Evolutionary conservation across 257 asterid species (phyloP).

Genomic region (Verbena officinalis): DNA sequence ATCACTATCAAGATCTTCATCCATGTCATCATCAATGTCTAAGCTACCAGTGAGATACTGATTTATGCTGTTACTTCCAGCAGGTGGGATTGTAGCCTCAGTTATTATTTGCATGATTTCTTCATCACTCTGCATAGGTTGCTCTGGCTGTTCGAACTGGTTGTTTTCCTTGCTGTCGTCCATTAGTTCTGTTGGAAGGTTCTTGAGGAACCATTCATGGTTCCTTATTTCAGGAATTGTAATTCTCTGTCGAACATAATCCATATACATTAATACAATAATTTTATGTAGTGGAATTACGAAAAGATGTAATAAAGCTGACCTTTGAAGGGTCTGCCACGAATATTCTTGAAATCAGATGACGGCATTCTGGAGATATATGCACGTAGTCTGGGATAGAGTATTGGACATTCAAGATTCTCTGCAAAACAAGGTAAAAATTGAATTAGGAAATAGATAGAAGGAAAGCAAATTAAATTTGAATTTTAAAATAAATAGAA

Average conservation of each 20-base stretch:
- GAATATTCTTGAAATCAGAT: slow-evolving; percentile 85
- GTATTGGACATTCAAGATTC: slow-evolving; percentile 90
- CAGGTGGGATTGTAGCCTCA: slow-evolving; percentile 90
- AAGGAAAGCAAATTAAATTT: neutral
- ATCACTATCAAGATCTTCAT: slow-evolving; percentile 93
- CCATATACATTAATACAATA: neutral
- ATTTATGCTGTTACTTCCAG: slow-evolving; percentile 65
- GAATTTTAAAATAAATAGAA: slow-evolving; percentile 18
- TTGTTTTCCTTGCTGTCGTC: slow-evolving; percentile 52
- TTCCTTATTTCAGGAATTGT: slow-evolving; percentile 81
- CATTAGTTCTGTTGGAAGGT: slow-evolving; percentile 83
- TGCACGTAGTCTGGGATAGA: slow-evolving; percentile 95
- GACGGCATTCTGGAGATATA: slow-evolving; percentile 89
- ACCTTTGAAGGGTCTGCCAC: slow-evolving; percentile 97
- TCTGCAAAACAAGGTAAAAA: slow-evolving; percentile 48
- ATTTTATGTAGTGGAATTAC: neutral
- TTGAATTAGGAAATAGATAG: slow-evolving; percentile 9
- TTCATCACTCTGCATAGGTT: slow-evolving; percentile 75
- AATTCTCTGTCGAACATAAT: slow-evolving; percentile 61
- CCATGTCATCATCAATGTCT: slow-evolving; percentile 91
- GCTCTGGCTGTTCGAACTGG: slow-evolving; percentile 86
- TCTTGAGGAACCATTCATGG: slow-evolving; percentile 91
- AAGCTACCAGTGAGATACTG: slow-evolving; percentile 79
- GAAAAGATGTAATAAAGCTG: neutral
- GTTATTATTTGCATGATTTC: slow-evolving; percentile 93